Evolutionary conservation across 306 rosid genomes (phyloP).

Genomic region (Sicyos baderoa): DNA sequence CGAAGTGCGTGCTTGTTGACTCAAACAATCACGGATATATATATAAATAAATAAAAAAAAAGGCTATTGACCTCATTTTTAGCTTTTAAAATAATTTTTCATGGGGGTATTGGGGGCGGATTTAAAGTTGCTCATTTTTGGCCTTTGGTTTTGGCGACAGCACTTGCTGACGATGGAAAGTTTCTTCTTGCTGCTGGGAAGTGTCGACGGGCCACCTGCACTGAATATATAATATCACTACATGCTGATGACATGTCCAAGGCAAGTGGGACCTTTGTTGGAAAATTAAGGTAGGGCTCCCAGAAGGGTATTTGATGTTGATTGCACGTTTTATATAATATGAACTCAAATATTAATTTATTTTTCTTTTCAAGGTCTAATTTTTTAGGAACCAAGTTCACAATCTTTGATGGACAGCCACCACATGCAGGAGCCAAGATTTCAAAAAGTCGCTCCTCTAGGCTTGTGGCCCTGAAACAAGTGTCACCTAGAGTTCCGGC

Average conservation of each 20-base stretch:
- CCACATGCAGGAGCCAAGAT: constrained; percentile 68
- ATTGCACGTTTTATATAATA: background rate
- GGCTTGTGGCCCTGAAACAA: constrained; percentile 74
- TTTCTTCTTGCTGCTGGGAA: constrained; percentile 95
- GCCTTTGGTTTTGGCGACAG: constrained; percentile 30
- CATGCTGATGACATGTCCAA: constrained; percentile 69
- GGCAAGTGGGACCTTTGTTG: constrained; percentile 75
- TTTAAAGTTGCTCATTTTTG: constrained; percentile 11
- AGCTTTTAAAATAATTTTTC: background rate
- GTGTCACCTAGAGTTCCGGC: constrained; percentile 77
- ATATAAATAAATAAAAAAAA: too few relatives aligned
- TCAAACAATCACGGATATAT: too few relatives aligned
- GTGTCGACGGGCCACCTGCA: constrained; percentile 87
- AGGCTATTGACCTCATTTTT: background rate
- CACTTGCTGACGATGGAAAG: constrained; percentile 79
- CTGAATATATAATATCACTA: constrained; percentile 74
- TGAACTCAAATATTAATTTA: constrained; percentile 9
- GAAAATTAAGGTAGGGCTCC: constrained; percentile 68
- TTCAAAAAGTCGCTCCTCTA: constrained; percentile 70
- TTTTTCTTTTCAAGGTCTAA: constrained; percentile 52
- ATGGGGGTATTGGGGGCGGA: background rate
- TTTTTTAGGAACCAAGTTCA: constrained; percentile 91
- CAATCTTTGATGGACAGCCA: constrained; percentile 82
- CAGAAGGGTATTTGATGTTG: constrained; percentile 11
- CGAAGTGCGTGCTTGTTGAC: too few relatives aligned